phyloP scores from a whole-genome alignment of 1,284 basidiomycete species.

The Boletus sp. region DNA sequence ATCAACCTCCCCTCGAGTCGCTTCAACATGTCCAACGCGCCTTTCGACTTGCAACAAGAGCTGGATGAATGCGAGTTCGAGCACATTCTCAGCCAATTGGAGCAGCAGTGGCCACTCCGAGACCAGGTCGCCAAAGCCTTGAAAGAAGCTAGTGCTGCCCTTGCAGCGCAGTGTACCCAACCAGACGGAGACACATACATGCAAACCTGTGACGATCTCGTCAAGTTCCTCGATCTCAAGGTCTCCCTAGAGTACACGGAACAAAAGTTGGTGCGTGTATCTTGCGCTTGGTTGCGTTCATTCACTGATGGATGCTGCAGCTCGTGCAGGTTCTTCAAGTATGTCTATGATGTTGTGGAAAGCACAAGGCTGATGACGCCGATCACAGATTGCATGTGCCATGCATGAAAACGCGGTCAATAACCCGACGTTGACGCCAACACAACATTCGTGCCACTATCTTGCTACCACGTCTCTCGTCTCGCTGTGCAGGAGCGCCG shows the following conservation, averaged over 20 bases:
- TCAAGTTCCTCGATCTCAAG: slow-evolving; percentile 14
- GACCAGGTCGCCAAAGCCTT: slow-evolving; percentile 6
- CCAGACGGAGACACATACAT: slow-evolving; percentile 14
- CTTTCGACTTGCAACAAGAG: background rate
- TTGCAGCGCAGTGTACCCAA: slow-evolving; percentile 12
- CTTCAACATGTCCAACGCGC: slow-evolving; percentile 10
- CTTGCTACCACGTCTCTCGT: slow-evolving; percentile 12
- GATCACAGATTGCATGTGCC: slow-evolving; percentile 19
- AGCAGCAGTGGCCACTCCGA: background rate
- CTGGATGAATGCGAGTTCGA: slow-evolving; percentile 6
- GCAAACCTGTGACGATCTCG: slow-evolving; percentile 13
- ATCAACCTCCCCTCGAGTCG: background rate
- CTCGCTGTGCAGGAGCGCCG: slow-evolving; percentile 9
- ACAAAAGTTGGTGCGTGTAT: slow-evolving; percentile 13
- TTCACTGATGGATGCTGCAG: slow-evolving; percentile 13
- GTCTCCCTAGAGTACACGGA: slow-evolving; percentile 6
- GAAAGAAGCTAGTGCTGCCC: slow-evolving; percentile 13
- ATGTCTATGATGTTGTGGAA: background rate
- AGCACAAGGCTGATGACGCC: slow-evolving; percentile 1
- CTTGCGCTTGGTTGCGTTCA: background rate
- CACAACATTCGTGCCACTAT: slow-evolving; percentile 10
- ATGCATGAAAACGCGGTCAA: slow-evolving; percentile 27
- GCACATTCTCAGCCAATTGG: background rate
- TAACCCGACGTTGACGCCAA: slow-evolving; percentile 8
- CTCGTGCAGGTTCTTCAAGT: slow-evolving; percentile 23